Evolutionary conservation across 495 filamentous ascomycete species (phyloP).

Genomic region (Penicillium odoratum): DNA sequence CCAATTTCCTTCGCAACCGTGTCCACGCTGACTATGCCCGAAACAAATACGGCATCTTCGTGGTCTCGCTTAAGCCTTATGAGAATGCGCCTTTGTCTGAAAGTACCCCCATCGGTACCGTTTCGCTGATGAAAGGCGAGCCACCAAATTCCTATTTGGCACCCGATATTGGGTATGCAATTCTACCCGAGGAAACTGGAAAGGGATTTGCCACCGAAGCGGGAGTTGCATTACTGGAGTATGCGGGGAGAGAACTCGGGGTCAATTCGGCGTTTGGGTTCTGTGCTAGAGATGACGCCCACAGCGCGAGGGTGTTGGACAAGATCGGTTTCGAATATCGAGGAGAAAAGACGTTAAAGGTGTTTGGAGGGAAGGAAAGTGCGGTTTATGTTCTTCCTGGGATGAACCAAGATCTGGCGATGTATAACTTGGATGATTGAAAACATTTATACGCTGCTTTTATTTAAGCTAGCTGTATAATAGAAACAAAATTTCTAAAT

Average conservation of each 20-base stretch:
- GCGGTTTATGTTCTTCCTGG: neutral
- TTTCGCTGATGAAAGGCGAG: constrained; percentile 27
- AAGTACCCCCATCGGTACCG: constrained; percentile 21
- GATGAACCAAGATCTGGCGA: neutral
- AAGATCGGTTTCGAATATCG: constrained; percentile 14
- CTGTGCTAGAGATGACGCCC: neutral
- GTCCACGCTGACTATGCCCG: constrained; percentile 24
- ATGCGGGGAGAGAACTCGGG: constrained; percentile 18
- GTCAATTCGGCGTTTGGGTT: constrained; percentile 5
- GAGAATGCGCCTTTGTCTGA: constrained; percentile 5
- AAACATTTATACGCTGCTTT: neutral
- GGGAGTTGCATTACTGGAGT: constrained; percentile 21
- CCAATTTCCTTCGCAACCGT: constrained; percentile 15
- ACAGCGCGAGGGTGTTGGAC: constrained; percentile 9
- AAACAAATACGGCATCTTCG: constrained; percentile 25
- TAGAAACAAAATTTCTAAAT: too few relatives aligned
- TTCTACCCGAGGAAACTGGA: constrained; percentile 23
- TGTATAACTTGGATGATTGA: neutral
- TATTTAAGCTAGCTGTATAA: neutral
- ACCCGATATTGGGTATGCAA: constrained; percentile 32
- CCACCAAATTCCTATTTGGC: constrained; percentile 19
- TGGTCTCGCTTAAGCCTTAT: constrained; percentile 19
- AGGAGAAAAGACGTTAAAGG: constrained; percentile 6
- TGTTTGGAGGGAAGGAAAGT: constrained; percentile 7
- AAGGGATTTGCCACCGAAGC: constrained; percentile 38